Base-by-base conservation (phyloP, 148 eudicot genomes). In the Persicaria tinctoria region DNA sequence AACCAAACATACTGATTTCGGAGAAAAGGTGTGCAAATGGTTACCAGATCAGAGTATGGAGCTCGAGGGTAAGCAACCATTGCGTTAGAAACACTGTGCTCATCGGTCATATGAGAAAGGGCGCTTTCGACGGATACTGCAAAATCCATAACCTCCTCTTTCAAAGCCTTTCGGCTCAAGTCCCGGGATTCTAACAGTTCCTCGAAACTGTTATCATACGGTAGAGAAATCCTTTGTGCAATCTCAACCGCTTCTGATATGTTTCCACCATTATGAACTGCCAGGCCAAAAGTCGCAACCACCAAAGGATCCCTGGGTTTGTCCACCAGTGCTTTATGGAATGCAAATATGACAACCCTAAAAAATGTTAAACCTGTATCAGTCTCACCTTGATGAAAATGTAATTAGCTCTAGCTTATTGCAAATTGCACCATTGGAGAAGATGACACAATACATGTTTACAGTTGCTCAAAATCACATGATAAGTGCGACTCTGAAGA, bases 221-320 rank as follows among this genome's bases (percentile, higher is more conserved):
- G 82, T 73, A 70, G 79, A 68, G 87, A 83, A 57, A 89, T 89
- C 18, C 60, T 75, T 57, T 68, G 80, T 4, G 91, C 84, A 73
- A 94, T 88, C 54, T 78, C 76, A 54, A 87, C 73, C 55, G 97
- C 95, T 84, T 94, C 97, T 8, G 49, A 74, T 69, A 88, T 74
- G 79, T 89, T 87, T 63, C 98, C 98, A 53, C 98, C 97, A 76
- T 88, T 94, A 82, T 94, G 82, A 69, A 94, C 81, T 44, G 91
- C 85, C 75, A 94, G 90, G 84, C 90, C 64, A 83, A 89, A 91
- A 74, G 93, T 86, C 60, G 96, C 96, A 46, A 87, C 76, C 70
- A 89, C 98, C 64, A 80, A 74, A 79, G 98, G 93, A 77, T 85
- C 89, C 72, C 89, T 81, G 27, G 97, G 85, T 55, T 78, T 81